Base-by-base conservation (phyloP, 176 grass and related monocot species). In the Phyllostachys edulis region DNA sequence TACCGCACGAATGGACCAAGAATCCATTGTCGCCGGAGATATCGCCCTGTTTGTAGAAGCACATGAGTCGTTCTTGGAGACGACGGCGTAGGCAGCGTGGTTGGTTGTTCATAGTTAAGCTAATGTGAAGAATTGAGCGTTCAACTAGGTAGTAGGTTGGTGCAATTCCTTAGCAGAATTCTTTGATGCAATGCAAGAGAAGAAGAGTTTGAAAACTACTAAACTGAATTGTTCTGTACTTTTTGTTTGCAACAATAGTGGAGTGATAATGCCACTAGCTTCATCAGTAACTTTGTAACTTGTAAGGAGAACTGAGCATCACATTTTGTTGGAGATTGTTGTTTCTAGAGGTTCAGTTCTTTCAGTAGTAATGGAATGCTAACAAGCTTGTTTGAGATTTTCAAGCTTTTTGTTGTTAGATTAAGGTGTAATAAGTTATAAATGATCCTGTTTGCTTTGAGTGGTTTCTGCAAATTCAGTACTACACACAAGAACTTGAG, bases 61-160 rank as follows among this genome's bases (percentile, higher is more conserved):
- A 37, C 10, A 0, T 1, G 14, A 84, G 16, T 34, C 1, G 60
- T 55, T 20, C 61, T 13, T 42, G 46, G 4, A 60, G 10, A 61
- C 8, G 76, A 2, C 5, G 38, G 1, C 9, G 23, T 13, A 9
- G 61, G 2, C 18, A 0, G 18, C 26, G 5, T 5, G 11, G 63
- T 39, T 80, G 45, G 38, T 5, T 82, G 70, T 47, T 60, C 20
- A 64, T n/a, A 80, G 40, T 12, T 76, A n/a, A 77, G 55, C 14
- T 39, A 44, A 1, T 26, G 56, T 50, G 13, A 50, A 14, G 47
- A 15, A 50, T 50, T 50, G 47, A 16, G 47, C 47, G 4, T 50
- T 50, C 47, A 50, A 5, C 47, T 50, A 50, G 47, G 60, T 32
- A 42, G 15, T 50, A 49, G 64, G 2, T 18, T 52, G 55, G 59